Conservation (phyloP, 1,139 yeast species). For the Magnusiomyces clavatus region DNA sequence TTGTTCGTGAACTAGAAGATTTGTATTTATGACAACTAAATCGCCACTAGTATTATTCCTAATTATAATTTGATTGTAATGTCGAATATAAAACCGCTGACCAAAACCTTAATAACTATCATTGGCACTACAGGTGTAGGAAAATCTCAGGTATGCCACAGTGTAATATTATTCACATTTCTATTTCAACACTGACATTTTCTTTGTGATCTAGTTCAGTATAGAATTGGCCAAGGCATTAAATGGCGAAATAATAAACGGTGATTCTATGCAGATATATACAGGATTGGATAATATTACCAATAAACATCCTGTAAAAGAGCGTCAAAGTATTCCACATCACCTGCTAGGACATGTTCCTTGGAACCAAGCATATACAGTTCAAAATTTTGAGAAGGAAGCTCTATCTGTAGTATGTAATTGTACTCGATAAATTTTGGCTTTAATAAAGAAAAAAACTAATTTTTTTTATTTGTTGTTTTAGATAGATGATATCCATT, state of each 20-base stretch:
- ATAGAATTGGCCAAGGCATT: conserved; percentile 71
- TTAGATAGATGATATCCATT: conserved; percentile 54
- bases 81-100: no score
- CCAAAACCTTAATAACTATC: conserved; percentile 47
- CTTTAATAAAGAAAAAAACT: conserved; percentile 19
- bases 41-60: no score
- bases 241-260: conserved; percentile 87
- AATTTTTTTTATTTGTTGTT: no score
- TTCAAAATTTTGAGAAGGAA: conserved; percentile 73
- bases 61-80: no score
- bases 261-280: conserved; percentile 97
- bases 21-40: no score
- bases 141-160: conserved; percentile 59
- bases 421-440: no score
- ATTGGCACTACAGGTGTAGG: conserved; percentile 99
- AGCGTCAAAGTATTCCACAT: conserved; percentile 67
- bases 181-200: not conserved
- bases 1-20: no score
- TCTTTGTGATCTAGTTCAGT: conserved; percentile 38
- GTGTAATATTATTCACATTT: not conserved
- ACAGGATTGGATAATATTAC: conserved; percentile 66
- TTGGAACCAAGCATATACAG: conserved; percentile 76
- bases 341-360: conserved; percentile 79
- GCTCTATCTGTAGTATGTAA: conserved; percentile 34
- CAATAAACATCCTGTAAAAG: conserved; percentile 80